These are phyloP conservation scores for Medicago arabica DNA, from an alignment of 306 rosid genomes.

Conservation along the genomic window DNA sequence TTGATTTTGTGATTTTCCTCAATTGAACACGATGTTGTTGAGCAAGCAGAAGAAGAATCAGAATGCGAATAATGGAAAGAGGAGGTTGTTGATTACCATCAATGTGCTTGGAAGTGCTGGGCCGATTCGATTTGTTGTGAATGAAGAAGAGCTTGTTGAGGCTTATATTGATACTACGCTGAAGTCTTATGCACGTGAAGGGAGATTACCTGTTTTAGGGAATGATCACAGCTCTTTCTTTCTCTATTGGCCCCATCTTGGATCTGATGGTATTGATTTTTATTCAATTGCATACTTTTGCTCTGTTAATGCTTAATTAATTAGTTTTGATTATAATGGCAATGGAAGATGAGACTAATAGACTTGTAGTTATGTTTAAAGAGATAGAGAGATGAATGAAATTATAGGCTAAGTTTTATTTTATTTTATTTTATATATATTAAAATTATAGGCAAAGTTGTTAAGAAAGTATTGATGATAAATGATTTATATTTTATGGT, in stretches of 20 bases:
- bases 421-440: too few species aligned
- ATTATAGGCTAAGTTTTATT: neutral
- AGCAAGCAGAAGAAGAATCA: slow-evolving; percentile 77
- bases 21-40: slow-evolving; percentile 58
- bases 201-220: slow-evolving; percentile 79
- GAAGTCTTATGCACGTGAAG: slow-evolving; percentile 89
- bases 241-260: slow-evolving; percentile 74
- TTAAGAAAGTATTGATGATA: neutral
- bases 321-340: neutral
- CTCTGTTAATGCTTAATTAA: neutral
- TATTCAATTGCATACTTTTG: neutral
- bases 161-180: slow-evolving; percentile 80
- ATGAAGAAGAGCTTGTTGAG: slow-evolving; percentile 69
- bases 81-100: slow-evolving; percentile 75
- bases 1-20: too few species aligned
- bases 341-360: neutral
- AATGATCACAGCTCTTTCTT: slow-evolving; percentile 60
- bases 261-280: slow-evolving; percentile 66
- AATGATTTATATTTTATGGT: neutral
- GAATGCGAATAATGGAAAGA: slow-evolving; percentile 54
- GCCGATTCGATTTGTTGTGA: slow-evolving; percentile 87
- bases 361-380: neutral
- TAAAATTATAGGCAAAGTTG: neutral
- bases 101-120: slow-evolving; percentile 91
- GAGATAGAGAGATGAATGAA: neutral